A percentile compares a stretch with the other conserved stretches of the same genome.
These are phyloP conservation scores for Chalciporus piperatus DNA, from an alignment of 768 basidiomycete genomes.

Conservation along the genomic window DNA sequence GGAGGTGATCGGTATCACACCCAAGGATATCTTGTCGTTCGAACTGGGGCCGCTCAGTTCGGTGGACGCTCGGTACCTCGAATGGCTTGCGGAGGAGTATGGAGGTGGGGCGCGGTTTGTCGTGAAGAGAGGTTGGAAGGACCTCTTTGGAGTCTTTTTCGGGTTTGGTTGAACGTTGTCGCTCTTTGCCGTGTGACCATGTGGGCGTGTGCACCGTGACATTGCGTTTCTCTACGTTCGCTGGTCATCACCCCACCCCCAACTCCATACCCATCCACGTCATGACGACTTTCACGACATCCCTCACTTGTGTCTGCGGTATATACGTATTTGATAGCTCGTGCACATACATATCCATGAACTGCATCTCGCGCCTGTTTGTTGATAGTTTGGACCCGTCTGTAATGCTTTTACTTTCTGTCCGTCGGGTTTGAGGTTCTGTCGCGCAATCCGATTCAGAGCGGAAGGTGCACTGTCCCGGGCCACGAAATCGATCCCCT, in stretches of 20 bases:
- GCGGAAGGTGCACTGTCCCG: too few species aligned
- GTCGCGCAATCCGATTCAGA: too few species aligned
- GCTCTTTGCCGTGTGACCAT: too few species aligned
- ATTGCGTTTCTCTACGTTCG: not conserved
- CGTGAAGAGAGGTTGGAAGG: constrained; percentile 47
- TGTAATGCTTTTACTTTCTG: not conserved
- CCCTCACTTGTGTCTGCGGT: not conserved
- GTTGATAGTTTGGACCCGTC: not conserved
- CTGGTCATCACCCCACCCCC: not conserved
- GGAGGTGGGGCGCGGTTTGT: constrained; percentile 41
- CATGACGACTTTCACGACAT: not conserved
- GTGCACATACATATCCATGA: not conserved
- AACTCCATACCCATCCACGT: not conserved
- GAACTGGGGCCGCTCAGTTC: constrained; percentile 73
- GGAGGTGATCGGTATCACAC: constrained; percentile 46
- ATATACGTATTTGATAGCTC: not conserved
- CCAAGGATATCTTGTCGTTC: constrained; percentile 63
- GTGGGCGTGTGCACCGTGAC: too few species aligned
- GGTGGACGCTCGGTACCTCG: constrained; percentile 69
- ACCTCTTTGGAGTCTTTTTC: constrained; percentile 42
- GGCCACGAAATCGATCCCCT: too few species aligned
- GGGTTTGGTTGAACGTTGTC: constrained; percentile 34
- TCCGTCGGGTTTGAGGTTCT: too few species aligned
- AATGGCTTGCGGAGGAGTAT: constrained; percentile 74
- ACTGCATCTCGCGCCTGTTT: not conserved